phyloP scores from a whole-genome alignment of 169 alveolate genomes.

The Theileria annulata region DNA sequence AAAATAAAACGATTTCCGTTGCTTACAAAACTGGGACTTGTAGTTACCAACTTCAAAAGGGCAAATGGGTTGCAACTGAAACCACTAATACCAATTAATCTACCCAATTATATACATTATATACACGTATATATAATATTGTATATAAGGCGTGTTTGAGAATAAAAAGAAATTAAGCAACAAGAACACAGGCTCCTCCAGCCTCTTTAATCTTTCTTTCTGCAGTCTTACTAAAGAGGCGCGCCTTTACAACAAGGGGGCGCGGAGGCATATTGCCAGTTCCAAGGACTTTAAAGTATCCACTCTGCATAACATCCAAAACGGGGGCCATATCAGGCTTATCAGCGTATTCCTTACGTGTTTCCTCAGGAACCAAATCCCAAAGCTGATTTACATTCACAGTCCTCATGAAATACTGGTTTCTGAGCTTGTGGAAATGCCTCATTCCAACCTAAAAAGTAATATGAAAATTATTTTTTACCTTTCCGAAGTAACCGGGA shows the following conservation, averaged over 20 bases:
- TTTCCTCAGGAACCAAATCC: constrained; percentile 92
- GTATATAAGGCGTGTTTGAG: not conserved
- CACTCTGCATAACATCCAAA: constrained; percentile 95
- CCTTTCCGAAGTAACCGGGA: constrained; percentile 99
- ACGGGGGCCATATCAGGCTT: constrained; percentile 92
- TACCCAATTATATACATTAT: not conserved
- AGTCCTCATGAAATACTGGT: constrained; percentile 86
- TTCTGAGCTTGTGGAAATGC: constrained; percentile 92
- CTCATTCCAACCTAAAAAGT: constrained; percentile 93
- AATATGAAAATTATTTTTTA: constrained; percentile 26
- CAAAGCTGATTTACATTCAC: constrained; percentile 94
- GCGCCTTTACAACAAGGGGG: constrained; percentile 97
- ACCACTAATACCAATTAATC: not conserved
- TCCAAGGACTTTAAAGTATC: constrained; percentile 97
- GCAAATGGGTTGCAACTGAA: too few relatives aligned
- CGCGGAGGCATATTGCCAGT: constrained; percentile 90
- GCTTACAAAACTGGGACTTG: too few relatives aligned
- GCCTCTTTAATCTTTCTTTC: constrained; percentile 96
- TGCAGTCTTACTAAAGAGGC: constrained; percentile 94
- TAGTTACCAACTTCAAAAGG: too few relatives aligned
- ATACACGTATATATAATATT: not conserved
- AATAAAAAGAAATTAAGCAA: constrained; percentile 79
- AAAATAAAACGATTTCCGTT: too few relatives aligned
- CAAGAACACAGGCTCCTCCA: constrained; percentile 95
- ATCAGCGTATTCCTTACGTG: constrained; percentile 83